Conservation (phyloP, 345 rosid species). For the Heritiera littoralis region DNA sequence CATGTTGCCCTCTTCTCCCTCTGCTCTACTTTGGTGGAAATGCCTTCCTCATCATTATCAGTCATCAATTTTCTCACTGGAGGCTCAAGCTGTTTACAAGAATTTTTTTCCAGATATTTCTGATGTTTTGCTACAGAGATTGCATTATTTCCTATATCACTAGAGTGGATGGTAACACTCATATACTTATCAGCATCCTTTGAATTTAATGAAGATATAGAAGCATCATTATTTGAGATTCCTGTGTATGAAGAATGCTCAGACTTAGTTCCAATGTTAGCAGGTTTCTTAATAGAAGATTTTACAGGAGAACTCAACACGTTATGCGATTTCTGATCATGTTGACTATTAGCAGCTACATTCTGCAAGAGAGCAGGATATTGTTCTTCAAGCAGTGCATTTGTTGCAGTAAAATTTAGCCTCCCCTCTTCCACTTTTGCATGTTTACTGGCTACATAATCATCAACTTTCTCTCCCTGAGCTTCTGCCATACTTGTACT, state of each 20-base stretch:
- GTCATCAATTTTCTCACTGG: slow-evolving; percentile 18
- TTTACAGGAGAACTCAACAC: slow-evolving; percentile 24
- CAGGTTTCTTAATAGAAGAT: slow-evolving; percentile 28
- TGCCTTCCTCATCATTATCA: slow-evolving; percentile 15
- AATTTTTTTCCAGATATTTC: slow-evolving; percentile 21
- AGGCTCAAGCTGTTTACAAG: slow-evolving; percentile 20
- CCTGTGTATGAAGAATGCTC: slow-evolving; percentile 25
- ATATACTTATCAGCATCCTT: slow-evolving; percentile 24
- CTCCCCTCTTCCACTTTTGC: slow-evolving; percentile 34
- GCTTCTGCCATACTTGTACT: slow-evolving; percentile 21
- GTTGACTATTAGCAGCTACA: slow-evolving; percentile 19
- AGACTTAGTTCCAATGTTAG: slow-evolving; percentile 14
- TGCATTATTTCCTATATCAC: slow-evolving; percentile 14
- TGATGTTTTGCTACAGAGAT: slow-evolving; percentile 24
- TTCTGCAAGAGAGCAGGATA: slow-evolving; percentile 28
- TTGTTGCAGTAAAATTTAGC: slow-evolving; percentile 23
- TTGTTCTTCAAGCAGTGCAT: slow-evolving; percentile 15
- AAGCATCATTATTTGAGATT: slow-evolving; percentile 27
- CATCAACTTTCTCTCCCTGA: slow-evolving; percentile 27
- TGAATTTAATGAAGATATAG: slow-evolving; percentile 17
- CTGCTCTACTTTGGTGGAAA: slow-evolving; percentile 19
- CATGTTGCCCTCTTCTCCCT: slow-evolving; percentile 31
- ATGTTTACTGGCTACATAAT: slow-evolving; percentile 25
- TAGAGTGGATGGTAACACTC: slow-evolving; percentile 24
- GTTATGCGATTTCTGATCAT: slow-evolving; percentile 23